Evolutionary conservation across 306 rosid genomes (phyloP), one percentile per base, ranked within the genome.

Genomic region (Pachyrhizus erosus): DNA sequence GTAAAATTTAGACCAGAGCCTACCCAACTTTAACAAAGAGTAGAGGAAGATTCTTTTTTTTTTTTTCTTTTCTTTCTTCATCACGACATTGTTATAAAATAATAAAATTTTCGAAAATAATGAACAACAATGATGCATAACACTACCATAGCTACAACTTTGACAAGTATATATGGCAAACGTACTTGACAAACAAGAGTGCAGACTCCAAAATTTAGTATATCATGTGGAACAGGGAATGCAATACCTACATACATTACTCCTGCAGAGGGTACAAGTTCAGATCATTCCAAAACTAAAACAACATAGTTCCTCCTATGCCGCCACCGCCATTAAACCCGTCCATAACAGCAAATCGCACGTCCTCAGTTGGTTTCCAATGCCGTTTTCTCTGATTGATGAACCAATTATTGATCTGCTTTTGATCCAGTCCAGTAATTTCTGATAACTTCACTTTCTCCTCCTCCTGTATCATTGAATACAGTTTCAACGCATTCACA

Each of bases 381-480:
- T 92, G 97, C 33, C 95, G 84, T 79, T 92, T 92, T 72, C 97
- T 85, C 85, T 91, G 97, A 82, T 92, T 92, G 65, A 92, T 91
- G 84, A 92, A 91, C 97, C 97, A 92, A 80, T 92, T 92, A 76
- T 91, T 92, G 18, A 92, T 92, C 89, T 91, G 97, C 88, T 86
- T 91, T 52, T 89, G 93, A 67, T 89, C 92, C 81, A 92, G 79
- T 65, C 93, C 92, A 45, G 88, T 92, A 9, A 33, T 49, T 37
- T 75, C 90, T 69, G 96, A 84, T 20, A 93, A 82, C 84, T 82
- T 88, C 75, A 52, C 4, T 68, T 93, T 93, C 69, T 93, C 92
- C 88, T 88, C 94, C 73, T 91, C 94, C 97, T 91, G 78, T 5
- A 71, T 49, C 58, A 77, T 62, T 33, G 8, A 33, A 12, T 15